A percentile compares a stretch with the other conserved stretches of the same genome.
phyloP scores from a whole-genome alignment of 192 early-diverging fungal genomes.

The Radiomyces spectabilis region DNA sequence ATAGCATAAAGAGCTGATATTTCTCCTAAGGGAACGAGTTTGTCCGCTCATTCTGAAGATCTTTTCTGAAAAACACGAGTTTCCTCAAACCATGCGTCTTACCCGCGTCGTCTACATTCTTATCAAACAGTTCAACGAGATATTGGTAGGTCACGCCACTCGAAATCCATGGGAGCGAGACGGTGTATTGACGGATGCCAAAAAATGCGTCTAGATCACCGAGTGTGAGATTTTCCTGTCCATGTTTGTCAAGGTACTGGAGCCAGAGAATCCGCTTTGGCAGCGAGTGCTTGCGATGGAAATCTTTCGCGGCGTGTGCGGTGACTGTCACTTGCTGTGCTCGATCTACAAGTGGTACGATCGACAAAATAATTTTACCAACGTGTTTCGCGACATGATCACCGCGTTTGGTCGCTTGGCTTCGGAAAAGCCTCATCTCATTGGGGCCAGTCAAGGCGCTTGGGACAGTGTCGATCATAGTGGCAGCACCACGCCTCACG shows the following conservation, averaged over 20 bases:
- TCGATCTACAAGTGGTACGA: slow-evolving; percentile 75
- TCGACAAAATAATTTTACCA: slow-evolving; percentile 58
- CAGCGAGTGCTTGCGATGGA: slow-evolving; percentile 77
- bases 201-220: slow-evolving; percentile 66
- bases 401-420: slow-evolving; percentile 67
- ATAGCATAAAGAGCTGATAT: slow-evolving; percentile 65
- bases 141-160: slow-evolving; percentile 56
- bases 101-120: slow-evolving; percentile 75
- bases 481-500: not conserved
- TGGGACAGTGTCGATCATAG: slow-evolving; percentile 31
- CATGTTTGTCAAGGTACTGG: slow-evolving; percentile 77
- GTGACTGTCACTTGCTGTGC: slow-evolving; percentile 52
- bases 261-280: slow-evolving; percentile 74
- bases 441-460: slow-evolving; percentile 35
- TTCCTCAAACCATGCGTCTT: slow-evolving; percentile 74
- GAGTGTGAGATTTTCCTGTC: slow-evolving; percentile 95
- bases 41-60: slow-evolving; percentile 86
- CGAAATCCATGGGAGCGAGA: no score
- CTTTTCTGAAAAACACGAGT: slow-evolving; percentile 88
- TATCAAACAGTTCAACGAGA: slow-evolving; percentile 66
- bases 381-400: slow-evolving; percentile 79
- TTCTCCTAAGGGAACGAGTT: slow-evolving; percentile 69
- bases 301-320: slow-evolving; percentile 62
- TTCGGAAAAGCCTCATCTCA: slow-evolving; percentile 56
- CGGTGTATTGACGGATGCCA: no score